These are phyloP conservation scores for Lactuca sativa DNA, from an alignment of 129 eudicot species.

Conservation along the genomic window DNA sequence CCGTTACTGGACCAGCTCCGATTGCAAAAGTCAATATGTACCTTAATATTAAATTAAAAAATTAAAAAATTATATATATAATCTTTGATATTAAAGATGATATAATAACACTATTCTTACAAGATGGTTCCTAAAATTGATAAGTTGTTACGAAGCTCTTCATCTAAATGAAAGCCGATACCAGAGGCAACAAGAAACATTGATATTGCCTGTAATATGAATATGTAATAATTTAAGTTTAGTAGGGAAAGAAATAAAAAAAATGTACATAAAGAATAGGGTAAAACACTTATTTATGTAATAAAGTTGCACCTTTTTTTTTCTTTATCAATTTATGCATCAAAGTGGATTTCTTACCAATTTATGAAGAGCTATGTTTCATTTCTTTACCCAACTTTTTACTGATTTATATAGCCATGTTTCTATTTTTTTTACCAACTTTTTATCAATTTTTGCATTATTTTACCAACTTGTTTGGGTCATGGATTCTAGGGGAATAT, in stretches of 20 bases:
- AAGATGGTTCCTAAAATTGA: slow-evolving; percentile 75
- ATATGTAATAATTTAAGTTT: slow-evolving; percentile 13
- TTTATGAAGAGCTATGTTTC: no score
- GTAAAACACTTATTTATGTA: no score
- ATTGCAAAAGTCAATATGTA: slow-evolving; percentile 70
- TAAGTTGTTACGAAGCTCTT: slow-evolving; percentile 61
- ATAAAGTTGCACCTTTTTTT: no score
- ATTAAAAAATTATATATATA: neutral
- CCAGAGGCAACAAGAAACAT: slow-evolving; percentile 72
- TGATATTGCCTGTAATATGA: slow-evolving; percentile 53
- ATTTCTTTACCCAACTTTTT: no score
- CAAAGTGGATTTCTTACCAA: no score
- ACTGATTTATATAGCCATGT: no score
- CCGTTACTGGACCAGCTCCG: slow-evolving; percentile 94
- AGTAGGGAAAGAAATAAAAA: neutral
- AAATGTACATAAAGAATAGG: neutral
- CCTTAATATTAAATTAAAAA: slow-evolving; percentile 35
- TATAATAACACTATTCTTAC: slow-evolving; percentile 42
- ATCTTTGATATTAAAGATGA: neutral
- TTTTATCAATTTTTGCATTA: no score
- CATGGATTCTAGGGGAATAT: no score
- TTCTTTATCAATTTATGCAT: no score
- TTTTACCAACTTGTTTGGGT: no score
- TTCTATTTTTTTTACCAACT: no score
- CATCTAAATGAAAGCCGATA: slow-evolving; percentile 64